Conservation (phyloP, 2,329 filamentous ascomycete species). For the Pochonia chlamydosporia region DNA sequence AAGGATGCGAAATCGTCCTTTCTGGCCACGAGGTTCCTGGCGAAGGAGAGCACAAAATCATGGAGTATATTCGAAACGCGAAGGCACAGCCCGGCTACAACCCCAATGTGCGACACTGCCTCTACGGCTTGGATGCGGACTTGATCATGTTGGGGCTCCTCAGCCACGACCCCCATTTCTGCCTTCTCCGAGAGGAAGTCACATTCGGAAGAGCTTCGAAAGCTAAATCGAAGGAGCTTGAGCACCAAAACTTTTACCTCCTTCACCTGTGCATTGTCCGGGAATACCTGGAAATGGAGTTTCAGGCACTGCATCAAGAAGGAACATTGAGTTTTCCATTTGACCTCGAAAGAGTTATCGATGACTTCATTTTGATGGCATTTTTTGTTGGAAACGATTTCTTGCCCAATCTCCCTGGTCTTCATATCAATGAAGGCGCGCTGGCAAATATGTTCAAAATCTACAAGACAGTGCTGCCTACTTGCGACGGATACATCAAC, state of each 20-base stretch:
- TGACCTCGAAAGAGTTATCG: constrained; percentile 93
- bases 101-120: constrained; percentile 88
- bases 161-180: constrained; percentile 98
- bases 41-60: constrained; percentile 99
- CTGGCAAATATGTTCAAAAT: constrained; percentile 95
- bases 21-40: constrained; percentile 97
- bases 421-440: constrained; percentile 98
- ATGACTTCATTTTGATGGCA: constrained; percentile 98
- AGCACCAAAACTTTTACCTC: constrained; percentile 98
- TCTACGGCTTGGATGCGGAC: constrained; percentile 96
- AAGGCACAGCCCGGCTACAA: constrained; percentile 94
- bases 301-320: constrained; percentile 79
- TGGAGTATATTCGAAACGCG: constrained; percentile 98
- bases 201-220: constrained; percentile 88
- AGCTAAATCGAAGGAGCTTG: constrained; percentile 88
- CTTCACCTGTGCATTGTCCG: constrained; percentile 96
- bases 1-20: constrained; percentile 90
- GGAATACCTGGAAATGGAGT: constrained; percentile 94
- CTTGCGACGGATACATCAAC: constrained; percentile 91
- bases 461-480: constrained; percentile 85
- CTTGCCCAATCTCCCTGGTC: constrained; percentile 87
- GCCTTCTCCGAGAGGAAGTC: constrained; percentile 91
- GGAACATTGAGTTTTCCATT: constrained; percentile 71
- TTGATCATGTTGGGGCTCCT: constrained; percentile 97
- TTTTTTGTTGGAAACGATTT: constrained; percentile 99